Percentiles rank a stretch among this genome's conserved stretches.
These are phyloP conservation scores for Aspergillus puulaauensis DNA, from an alignment of 2,329 filamentous ascomycete genomes.

Conservation along the genomic window DNA sequence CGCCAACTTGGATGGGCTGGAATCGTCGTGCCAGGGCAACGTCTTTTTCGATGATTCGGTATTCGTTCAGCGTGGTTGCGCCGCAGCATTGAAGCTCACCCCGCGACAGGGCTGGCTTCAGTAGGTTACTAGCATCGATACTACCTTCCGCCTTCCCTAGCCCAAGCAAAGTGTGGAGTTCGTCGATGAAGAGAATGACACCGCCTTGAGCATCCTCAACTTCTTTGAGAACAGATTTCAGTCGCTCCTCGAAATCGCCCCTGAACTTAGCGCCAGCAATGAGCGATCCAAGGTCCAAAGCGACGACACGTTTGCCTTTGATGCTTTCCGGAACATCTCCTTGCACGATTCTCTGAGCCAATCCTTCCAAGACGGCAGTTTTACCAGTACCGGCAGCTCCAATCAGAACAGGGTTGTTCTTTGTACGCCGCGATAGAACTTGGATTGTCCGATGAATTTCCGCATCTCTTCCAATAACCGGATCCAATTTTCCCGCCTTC, in stretches of 20 bases:
- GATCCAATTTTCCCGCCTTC: slow-evolving; percentile 86
- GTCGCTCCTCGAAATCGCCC: slow-evolving; percentile 90
- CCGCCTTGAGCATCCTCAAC: slow-evolving; percentile 85
- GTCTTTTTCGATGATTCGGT: slow-evolving; percentile 92
- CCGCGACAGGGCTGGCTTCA: slow-evolving; percentile 90
- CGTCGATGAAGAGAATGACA: slow-evolving; percentile 93
- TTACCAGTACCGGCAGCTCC: slow-evolving; percentile 90
- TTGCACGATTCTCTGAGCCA: slow-evolving; percentile 84
- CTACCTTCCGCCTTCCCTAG: slow-evolving; percentile 94
- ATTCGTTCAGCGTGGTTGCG: slow-evolving; percentile 90
- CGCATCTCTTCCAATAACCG: slow-evolving; percentile 86
- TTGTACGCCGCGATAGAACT: slow-evolving; percentile 85
- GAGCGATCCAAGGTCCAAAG: slow-evolving; percentile 83
- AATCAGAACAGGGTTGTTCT: slow-evolving; percentile 95
- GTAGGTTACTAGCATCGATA: slow-evolving; percentile 90
- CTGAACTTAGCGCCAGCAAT: slow-evolving; percentile 95
- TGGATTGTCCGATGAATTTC: slow-evolving; percentile 96
- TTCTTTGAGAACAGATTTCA: slow-evolving; percentile 89
- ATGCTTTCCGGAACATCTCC: slow-evolving; percentile 95
- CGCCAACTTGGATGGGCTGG: slow-evolving; percentile 90
- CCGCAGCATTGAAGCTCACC: slow-evolving; percentile 95
- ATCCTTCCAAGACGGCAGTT: slow-evolving; percentile 86
- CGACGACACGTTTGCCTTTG: slow-evolving; percentile 88
- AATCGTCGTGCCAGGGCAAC: slow-evolving; percentile 89
- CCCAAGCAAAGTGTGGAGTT: slow-evolving; percentile 86